A percentile compares a stretch with the other conserved stretches of the same genome.
Conservation (phyloP, 1,284 basidiomycete species). For the Ceratobasidium sp. region DNA sequence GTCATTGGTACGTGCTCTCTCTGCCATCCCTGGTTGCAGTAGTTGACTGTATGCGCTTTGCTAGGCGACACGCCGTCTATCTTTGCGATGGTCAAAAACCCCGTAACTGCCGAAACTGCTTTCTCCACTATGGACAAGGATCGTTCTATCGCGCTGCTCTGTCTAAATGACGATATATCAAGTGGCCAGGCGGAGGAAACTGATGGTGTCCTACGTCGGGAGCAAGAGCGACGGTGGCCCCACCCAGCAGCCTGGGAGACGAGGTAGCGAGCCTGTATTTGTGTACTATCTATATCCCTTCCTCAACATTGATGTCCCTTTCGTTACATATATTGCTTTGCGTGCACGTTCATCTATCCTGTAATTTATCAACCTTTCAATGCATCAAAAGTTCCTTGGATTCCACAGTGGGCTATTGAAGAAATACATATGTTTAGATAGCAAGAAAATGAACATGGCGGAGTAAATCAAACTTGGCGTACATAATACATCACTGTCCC, state of each 20-base stretch:
- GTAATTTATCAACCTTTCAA: not conserved
- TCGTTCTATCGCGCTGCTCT: slow-evolving; percentile 40
- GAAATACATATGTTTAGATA: not conserved
- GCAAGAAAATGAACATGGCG: slow-evolving; percentile 5
- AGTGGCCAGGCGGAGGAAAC: slow-evolving; percentile 13
- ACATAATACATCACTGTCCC: not conserved
- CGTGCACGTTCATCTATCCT: slow-evolving; percentile 1
- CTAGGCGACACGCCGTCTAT: slow-evolving; percentile 32
- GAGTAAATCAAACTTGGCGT: not conserved
- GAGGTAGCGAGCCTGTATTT: not conserved
- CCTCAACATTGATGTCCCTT: not conserved
- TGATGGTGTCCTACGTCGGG: slow-evolving; percentile 11
- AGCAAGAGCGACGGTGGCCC: slow-evolving; percentile 32
- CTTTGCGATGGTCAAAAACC: slow-evolving; percentile 28
- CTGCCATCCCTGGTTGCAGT: not conserved
- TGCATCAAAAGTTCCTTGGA: slow-evolving; percentile 3
- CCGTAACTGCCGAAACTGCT: not conserved
- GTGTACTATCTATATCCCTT: not conserved
- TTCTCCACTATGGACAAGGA: slow-evolving; percentile 11
- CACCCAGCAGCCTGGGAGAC: slow-evolving; percentile 26
- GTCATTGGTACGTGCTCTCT: slow-evolving; percentile 44
- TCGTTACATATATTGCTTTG: not conserved
- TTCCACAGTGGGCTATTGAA: too few species aligned
- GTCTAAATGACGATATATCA: slow-evolving; percentile 47
- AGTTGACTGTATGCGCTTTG: slow-evolving; percentile 4